Evolutionary conservation across 805 yeast species (phyloP).

Genomic region (Kazachstania viticola): DNA sequence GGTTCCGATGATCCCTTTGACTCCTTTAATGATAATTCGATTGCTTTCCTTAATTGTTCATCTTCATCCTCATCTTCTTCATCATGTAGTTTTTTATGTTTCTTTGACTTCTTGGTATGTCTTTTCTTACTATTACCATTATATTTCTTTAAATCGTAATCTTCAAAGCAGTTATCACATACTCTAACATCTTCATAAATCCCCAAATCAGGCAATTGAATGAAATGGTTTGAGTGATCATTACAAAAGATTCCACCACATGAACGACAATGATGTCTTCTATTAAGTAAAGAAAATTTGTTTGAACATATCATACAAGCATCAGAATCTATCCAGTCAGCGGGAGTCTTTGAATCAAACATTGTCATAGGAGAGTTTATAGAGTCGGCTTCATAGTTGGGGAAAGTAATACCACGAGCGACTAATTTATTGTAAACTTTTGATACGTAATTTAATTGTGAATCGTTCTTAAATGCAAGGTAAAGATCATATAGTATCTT

Average conservation of each 20-base stretch:
- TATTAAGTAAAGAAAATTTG: conserved; percentile 65
- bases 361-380: conserved; percentile 30
- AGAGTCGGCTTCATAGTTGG: conserved; percentile 25
- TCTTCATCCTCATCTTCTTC: conserved; percentile 47
- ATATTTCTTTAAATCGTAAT: conserved; percentile 34
- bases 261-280: conserved; percentile 94
- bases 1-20: conserved; percentile 14
- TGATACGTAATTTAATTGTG: conserved; percentile 53
- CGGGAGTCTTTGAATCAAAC: conserved; percentile 85
- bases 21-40: conserved; percentile 67
- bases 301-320: conserved; percentile 90
- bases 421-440: conserved; percentile 48
- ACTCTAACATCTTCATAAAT: conserved; percentile 84
- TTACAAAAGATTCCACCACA: conserved; percentile 94
- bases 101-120: conserved; percentile 12
- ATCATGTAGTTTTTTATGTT: conserved; percentile 8
- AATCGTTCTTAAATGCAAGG: conserved; percentile 53
- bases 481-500: conserved; percentile 70
- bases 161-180: conserved; percentile 78
- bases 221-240: conserved; percentile 62
- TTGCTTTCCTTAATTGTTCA: conserved; percentile 67
- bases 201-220: conserved; percentile 73
- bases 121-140: conserved; percentile 7
- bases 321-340: conserved; percentile 94
- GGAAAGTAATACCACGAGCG: conserved; percentile 57